Evolutionary conservation across 768 basidiomycete genomes (phyloP).

Genomic region (Floccularia luteovirens): DNA sequence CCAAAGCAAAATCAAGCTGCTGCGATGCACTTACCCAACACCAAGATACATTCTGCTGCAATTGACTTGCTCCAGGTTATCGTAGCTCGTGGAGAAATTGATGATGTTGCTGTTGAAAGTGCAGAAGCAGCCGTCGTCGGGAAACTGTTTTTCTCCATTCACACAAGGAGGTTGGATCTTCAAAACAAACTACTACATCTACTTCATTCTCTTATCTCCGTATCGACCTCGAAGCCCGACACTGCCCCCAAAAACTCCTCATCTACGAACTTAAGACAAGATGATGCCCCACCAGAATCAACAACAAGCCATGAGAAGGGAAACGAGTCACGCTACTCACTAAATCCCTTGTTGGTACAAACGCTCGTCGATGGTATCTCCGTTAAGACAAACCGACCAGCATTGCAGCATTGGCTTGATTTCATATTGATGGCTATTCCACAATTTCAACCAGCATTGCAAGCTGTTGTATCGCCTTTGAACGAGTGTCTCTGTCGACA

Average conservation of each 20-base stretch:
- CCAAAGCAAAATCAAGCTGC: conserved; percentile 39
- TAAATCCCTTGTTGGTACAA: conserved; percentile 70
- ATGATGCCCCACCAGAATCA: conserved; percentile 23
- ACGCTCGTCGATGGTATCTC: conserved; percentile 79
- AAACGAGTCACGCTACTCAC: conserved; percentile 31
- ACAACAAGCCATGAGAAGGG: conserved; percentile 21
- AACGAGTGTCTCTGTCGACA: conserved; percentile 77
- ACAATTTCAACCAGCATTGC: conserved; percentile 70
- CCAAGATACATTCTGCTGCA: conserved; percentile 61
- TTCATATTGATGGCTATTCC: conserved; percentile 89
- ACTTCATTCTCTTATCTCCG: conserved; percentile 78
- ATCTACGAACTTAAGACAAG: conserved; percentile 16
- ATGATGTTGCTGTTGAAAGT: conserved; percentile 45
- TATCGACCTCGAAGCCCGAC: conserved; percentile 36
- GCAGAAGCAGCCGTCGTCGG: conserved; percentile 67
- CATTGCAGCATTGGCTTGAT: conserved; percentile 94
- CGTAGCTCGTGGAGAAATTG: conserved; percentile 75
- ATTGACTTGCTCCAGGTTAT: conserved; percentile 81
- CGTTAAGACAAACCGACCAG: conserved; percentile 57
- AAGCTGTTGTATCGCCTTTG: conserved; percentile 62
- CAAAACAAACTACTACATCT: conserved; percentile 93
- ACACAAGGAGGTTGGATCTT: conserved; percentile 64
- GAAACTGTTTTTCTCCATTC: conserved; percentile 71
- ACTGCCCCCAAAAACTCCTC: conserved; percentile 14
- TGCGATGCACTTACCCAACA: conserved; percentile 57